Base-by-base conservation (phyloP, 1,139 yeast genomes). In the Geotrichum australiense region DNA sequence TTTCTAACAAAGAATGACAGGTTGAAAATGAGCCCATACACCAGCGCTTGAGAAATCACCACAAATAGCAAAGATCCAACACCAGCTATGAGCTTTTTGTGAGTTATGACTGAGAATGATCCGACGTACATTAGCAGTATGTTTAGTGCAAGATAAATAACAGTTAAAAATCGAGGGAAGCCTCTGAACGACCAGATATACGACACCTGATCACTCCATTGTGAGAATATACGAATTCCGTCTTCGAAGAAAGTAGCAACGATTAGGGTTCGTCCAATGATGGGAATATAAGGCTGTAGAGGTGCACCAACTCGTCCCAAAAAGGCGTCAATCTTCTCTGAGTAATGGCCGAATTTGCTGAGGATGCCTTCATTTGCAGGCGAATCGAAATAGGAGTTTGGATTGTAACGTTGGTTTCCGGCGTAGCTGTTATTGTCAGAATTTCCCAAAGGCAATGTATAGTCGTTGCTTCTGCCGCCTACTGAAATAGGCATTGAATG, bases 231-330 rank as follows among this genome's bases (percentile, higher is more conserved):
- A 62, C 98, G 74, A 46, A 82, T 62, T 1, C 96, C 78, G 59
- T 91, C 98, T 63, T 91, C 98, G 54, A 79, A 76, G 60, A 89
- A 91, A 1, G 98, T 91, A 41, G 95, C 96, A 47, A 91, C 96
- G 52, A 91, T 87, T 54, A 89, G 75, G 48, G 85, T 79, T 46
- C 98, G 73, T 22, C 96, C 97, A 52, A 91, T 74, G 19, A 81
- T 78, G 11, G 97, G 97, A 45, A 68, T 56, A 43, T 60, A 62
- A 20, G 71, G 70, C 56, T 63, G 62, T 42, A 66, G 47, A 4
- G 70, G 69, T 18, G 58, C 58, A 23, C 67, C 63, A 15, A 60
- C 42, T 27, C 50, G 49, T 42, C 68, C 69, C 25, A 66, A 51
- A 26, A 54, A 39, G 37, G 55, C 50, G 49, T 64, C 68, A 24